Base-by-base conservation (phyloP, 2,329 filamentous ascomycete genomes). In the Neofusicoccum ribis region DNA sequence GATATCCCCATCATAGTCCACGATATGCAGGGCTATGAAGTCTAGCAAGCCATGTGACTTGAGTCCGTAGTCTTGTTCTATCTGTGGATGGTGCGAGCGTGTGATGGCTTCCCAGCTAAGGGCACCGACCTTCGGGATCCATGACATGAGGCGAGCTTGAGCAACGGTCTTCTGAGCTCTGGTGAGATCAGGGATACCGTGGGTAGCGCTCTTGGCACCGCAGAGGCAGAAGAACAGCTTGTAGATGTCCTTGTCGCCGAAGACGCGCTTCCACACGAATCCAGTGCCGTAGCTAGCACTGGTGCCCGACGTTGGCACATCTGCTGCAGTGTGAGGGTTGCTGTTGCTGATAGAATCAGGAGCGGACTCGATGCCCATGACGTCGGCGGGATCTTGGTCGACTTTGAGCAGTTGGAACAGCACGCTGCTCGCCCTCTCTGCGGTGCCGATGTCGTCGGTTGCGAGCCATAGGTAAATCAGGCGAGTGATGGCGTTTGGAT, bases 241-340 rank as follows among this genome's bases (percentile, higher is more conserved):
- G 69, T 88, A 88, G 6, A 89, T 81, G 70, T 88, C 82, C 65
- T 80, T 82, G 68, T 89, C 87, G 2, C 81, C 80, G 69, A 89
- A 89, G 0, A 89, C 69, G 17, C 87, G 83, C 70, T 86, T 83
- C 87, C 86, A 89, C 70, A 89, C 79, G 1, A 87, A 74, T 1
- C 72, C 74, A 49, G 69, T 69, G 7, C 70, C 77, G 66, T 74
- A 74, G 69, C 69, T 47, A 3, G 50, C 54, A 36, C 31, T 58
- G 15, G 54, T 47, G 31, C 41, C 63, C 12, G 51, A 41, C 5
- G 12, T 44, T 17, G 50, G 41, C 8, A 47, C 61, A 31, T 52
- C 20, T 9, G 43, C 61, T 56, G 61, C 44, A 7, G 52, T 43
- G 23, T 58, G 44, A 47, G 51, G 43, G 34, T 64, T 56, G 49